Conservation (phyloP, 2,329 filamentous ascomycete genomes). For the Allantophomopsis cytisporea region DNA sequence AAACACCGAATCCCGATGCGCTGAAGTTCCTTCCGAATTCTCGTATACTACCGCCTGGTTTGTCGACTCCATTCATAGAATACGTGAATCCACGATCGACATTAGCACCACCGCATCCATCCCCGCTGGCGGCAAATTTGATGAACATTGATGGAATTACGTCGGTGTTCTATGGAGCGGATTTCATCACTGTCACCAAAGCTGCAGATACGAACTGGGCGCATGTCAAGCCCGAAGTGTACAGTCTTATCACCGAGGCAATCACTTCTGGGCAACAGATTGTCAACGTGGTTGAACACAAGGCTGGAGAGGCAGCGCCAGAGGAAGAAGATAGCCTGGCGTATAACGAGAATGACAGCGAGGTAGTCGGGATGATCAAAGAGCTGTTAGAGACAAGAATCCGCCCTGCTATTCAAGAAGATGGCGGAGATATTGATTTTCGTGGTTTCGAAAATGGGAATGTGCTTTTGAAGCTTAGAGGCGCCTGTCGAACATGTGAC, state of each 20-base stretch:
- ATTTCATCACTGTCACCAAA: conserved; percentile 97
- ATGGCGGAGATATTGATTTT: conserved; percentile 95
- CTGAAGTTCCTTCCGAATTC: conserved; percentile 94
- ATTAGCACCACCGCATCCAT: conserved; percentile 77
- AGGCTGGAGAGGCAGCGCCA: conserved; percentile 34
- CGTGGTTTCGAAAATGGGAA: conserved; percentile 76
- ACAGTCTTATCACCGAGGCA: conserved; percentile 85
- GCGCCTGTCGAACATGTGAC: conserved; percentile 91
- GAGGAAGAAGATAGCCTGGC: conserved; percentile 55
- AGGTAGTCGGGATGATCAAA: conserved; percentile 97
- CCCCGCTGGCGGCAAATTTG: conserved; percentile 77
- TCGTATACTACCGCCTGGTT: conserved; percentile 61
- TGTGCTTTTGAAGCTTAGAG: conserved; percentile 76
- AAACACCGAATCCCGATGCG: conserved; percentile 87
- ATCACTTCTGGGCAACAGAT: conserved; percentile 74
- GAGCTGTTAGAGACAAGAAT: conserved; percentile 92
- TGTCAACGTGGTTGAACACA: conserved; percentile 57
- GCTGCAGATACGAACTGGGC: conserved; percentile 80
- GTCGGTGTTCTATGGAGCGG: conserved; percentile 82
- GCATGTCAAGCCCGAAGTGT: conserved; percentile 89
- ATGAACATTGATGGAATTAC: conserved; percentile 93
- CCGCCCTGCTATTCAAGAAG: conserved; percentile 89
- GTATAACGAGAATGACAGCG: conserved; percentile 82
- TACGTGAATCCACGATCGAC: conserved; percentile 84
- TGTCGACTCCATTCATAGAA: conserved; percentile 73